Conservation (phyloP, 2,329 filamentous ascomycete species). For the Ophiostoma australiae region DNA sequence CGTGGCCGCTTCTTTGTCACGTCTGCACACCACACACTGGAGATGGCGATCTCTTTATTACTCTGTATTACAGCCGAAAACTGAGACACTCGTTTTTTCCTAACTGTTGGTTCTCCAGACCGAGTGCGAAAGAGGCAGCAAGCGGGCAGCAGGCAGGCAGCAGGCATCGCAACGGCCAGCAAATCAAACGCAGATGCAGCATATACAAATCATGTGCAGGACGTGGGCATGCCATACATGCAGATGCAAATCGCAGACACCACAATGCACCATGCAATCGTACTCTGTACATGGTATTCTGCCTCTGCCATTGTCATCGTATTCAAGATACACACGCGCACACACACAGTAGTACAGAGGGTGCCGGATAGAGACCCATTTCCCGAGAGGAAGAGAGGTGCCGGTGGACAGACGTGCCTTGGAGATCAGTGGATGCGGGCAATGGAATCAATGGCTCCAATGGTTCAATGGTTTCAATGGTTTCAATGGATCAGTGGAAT, state of each 20-base stretch:
- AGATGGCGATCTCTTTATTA: slow-evolving; percentile 3
- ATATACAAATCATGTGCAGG: slow-evolving; percentile 5
- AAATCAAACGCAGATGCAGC: slow-evolving; percentile 1
- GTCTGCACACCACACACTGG: background rate
- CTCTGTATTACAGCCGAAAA: background rate
- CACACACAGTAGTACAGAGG: too few relatives aligned
- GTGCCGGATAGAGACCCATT: background rate
- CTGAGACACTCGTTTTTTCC: background rate
- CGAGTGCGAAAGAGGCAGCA: background rate
- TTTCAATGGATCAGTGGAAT: background rate
- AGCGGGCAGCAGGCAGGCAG: background rate
- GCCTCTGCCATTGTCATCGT: too few relatives aligned
- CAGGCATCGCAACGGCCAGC: background rate
- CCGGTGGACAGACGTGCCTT: background rate
- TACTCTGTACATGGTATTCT: too few relatives aligned
- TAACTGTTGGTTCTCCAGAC: background rate
- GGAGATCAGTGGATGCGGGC: background rate
- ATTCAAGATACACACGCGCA: too few relatives aligned
- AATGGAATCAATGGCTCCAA: too few relatives aligned
- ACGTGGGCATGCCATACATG: background rate
- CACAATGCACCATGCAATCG: background rate
- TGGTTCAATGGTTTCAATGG: background rate
- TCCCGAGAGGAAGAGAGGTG: background rate
- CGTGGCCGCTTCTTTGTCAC: background rate
- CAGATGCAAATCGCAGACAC: background rate